Evolutionary conservation across 148 eudicot species (phyloP), one percentile per base, ranked within the genome.

Genomic region (Silene latifolia): DNA sequence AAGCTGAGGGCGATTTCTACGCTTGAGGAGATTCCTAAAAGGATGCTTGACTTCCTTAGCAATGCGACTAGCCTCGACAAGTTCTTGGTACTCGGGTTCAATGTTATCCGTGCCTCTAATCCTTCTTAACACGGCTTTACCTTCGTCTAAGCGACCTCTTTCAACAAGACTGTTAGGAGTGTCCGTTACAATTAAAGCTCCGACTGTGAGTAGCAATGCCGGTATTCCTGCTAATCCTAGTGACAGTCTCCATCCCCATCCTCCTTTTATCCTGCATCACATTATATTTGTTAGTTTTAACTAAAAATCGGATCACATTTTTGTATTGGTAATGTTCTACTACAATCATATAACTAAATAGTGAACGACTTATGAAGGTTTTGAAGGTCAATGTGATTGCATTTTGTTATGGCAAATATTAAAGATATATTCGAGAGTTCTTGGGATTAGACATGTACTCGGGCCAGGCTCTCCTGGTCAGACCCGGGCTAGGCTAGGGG

Each of bases 221-320:
- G 99, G 99, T 66, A 95, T 44, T 8, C 91, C 99, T 0, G 97
- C 99, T 29, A 92, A 65, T 35, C 96, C 99, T 12, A 95, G 68
- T 8, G 97, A 92, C 3, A 95, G 48, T 73, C 99, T 87, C 99
- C 99, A 95, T 23, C 99, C 99, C 88, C 90, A 90, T 77, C 91
- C 97, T 53, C 92, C 97, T 56, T 85, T 64, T 69, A 95, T 95
- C 69, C 97, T 95, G 81, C 60, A 56, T 39, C 10, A 12, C 12
- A 74, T 21, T 12, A 51, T 63, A 44, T 69, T 20, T 32, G 23
- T 53, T 3, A 76, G 10, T 23, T 20, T 1, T 70, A 13, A 60
- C 25, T 5, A n/a, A 20, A 19, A 54, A 23, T 8, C 10, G 7
- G 51, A 46, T 27, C 29, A 27, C 29, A 1, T 1, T 27, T 27